These are phyloP conservation scores for Thalia dealbata DNA, from an alignment of 176 grass and related monocot genomes.

Conservation along the genomic window DNA sequence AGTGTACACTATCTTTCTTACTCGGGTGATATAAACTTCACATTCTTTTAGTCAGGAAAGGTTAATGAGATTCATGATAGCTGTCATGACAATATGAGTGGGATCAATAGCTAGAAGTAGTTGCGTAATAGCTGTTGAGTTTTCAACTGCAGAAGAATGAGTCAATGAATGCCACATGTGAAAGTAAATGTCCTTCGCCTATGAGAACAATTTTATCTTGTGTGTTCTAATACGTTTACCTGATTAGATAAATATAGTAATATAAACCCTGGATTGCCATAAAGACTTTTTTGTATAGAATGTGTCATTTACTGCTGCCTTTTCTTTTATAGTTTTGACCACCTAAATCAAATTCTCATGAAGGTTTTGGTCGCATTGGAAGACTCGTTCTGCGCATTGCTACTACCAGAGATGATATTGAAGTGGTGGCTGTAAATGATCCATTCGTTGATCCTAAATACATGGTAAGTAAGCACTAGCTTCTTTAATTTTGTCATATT, in stretches of 20 bases:
- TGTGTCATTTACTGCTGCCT: neutral
- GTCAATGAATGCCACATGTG: neutral
- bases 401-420: conserved; percentile 80
- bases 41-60: neutral
- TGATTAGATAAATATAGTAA: neutral
- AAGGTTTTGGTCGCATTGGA: conserved; percentile 93
- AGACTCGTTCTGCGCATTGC: conserved; percentile 92
- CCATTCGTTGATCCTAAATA: conserved; percentile 95
- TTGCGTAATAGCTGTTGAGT: neutral
- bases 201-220: neutral
- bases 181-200: neutral
- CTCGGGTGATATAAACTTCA: neutral
- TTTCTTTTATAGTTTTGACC: neutral
- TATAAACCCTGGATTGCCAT: neutral
- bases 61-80: neutral
- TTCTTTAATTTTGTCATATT: neutral
- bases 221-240: neutral
- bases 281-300: neutral
- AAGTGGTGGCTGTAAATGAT: conserved; percentile 97
- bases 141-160: neutral
- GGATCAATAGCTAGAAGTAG: neutral
- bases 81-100: neutral
- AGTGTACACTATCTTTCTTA: too few species aligned
- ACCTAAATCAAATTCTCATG: conserved; percentile 9
- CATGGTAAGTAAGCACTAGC: conserved; percentile 53